phyloP scores from a whole-genome alignment of 148 eudicot species.

The Polygonum aviculare region DNA sequence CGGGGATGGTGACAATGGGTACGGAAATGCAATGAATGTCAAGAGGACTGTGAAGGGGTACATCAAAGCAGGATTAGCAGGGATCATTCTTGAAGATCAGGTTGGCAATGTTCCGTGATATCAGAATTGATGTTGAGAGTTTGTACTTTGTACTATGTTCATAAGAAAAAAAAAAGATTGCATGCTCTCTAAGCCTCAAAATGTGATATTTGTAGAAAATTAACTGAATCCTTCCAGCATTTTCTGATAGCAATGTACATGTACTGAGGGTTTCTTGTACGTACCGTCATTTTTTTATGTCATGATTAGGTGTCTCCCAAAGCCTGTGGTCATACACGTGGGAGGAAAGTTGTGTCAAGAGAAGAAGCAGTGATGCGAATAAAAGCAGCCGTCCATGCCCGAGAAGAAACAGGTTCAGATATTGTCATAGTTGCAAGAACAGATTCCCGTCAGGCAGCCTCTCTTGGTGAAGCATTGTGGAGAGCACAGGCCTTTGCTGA shows the following conservation, averaged over 20 bases:
- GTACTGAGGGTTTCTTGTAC: neutral
- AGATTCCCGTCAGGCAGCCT: constrained; percentile 94
- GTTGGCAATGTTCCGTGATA: constrained; percentile 22
- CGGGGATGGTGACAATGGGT: constrained; percentile 95
- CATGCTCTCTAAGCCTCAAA: neutral
- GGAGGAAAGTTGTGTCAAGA: constrained; percentile 84
- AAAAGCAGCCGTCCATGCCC: constrained; percentile 94
- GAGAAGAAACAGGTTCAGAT: constrained; percentile 78
- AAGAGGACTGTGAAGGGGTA: constrained; percentile 94
- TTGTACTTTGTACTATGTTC: neutral
- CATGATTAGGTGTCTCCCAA: constrained; percentile 78
- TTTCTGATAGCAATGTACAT: neutral
- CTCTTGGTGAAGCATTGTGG: constrained; percentile 78
- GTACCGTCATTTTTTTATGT: neutral
- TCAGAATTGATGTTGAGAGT: constrained; percentile 1
- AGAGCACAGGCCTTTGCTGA: constrained; percentile 79
- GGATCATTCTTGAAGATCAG: constrained; percentile 97
- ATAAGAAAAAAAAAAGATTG: neutral
- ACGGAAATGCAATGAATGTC: constrained; percentile 92
- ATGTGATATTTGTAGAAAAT: neutral
- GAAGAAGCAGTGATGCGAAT: constrained; percentile 90
- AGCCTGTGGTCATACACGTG: constrained; percentile 96
- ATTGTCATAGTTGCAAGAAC: constrained; percentile 92
- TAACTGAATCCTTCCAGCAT: neutral
- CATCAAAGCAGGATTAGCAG: constrained; percentile 88